Evolutionary conservation across 371 early-diverging fungal species (phyloP).

Genomic region (Sporodiniella umbellata): DNA sequence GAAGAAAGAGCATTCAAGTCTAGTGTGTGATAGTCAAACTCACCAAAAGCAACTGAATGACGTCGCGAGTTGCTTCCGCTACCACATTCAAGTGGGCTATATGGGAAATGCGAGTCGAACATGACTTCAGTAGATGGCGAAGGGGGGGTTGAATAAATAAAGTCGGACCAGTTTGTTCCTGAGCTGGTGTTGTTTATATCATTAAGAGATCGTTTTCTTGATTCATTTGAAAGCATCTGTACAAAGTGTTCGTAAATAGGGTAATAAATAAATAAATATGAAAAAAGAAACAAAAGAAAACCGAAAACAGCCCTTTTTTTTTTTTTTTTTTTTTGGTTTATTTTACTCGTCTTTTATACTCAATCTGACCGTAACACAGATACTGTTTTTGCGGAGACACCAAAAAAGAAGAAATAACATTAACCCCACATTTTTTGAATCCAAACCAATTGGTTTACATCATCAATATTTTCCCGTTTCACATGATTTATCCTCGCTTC

Average conservation of each 20-base stretch:
- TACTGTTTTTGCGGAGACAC: not conserved
- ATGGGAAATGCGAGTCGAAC: slow-evolving; percentile 18
- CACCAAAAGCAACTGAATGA: slow-evolving; percentile 31
- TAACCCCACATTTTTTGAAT: slow-evolving; percentile 25
- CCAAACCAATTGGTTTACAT: slow-evolving; percentile 19
- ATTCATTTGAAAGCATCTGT: slow-evolving; percentile 9
- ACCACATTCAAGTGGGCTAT: slow-evolving; percentile 1
- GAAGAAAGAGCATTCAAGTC: slow-evolving; percentile 10
- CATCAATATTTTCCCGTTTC: slow-evolving; percentile 17
- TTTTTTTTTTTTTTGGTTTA: too few relatives aligned
- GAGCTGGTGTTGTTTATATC: slow-evolving; percentile 11
- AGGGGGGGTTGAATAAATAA: slow-evolving; percentile 31
- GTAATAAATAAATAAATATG: not conserved
- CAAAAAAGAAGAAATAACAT: slow-evolving; percentile 1
- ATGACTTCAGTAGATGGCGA: slow-evolving; percentile 17
- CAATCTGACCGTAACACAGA: not conserved
- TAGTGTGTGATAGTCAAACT: slow-evolving; percentile 22
- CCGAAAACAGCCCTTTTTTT: not conserved
- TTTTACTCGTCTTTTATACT: not conserved
- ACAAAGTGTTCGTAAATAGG: not conserved
- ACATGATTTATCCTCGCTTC: slow-evolving; percentile 14
- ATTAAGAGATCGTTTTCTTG: slow-evolving; percentile 23
- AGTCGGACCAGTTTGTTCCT: slow-evolving; percentile 26
- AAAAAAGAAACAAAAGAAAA: not conserved
- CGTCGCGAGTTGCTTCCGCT: slow-evolving; percentile 15